Base-by-base conservation (phyloP, 2,329 filamentous ascomycete genomes). In the Diplodia scrobiculata region DNA sequence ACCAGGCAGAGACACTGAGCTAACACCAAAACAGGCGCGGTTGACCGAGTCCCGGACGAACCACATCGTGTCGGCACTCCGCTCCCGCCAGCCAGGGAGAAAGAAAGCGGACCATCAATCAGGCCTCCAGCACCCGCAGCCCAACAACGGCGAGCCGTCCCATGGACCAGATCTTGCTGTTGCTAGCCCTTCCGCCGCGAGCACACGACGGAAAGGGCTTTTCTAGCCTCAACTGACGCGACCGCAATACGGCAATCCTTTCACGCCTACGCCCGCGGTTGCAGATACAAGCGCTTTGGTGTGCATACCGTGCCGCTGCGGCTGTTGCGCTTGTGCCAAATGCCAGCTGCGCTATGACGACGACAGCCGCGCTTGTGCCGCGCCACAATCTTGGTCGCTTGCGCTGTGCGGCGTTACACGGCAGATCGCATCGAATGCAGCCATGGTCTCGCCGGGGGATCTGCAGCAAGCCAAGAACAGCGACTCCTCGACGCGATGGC, bases 101-200 rank as follows among this genome's bases (percentile, higher is more conserved):
- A 25, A 27, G 21, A 1, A 25, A 19, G 55, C 38, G 17, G 13
- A 9, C 9, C 41, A 45, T 45, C 55, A 47, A 45, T 45, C 55
- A 47, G 55, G 55, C 55, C 14, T 48, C 38, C 38, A 59, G 55
- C 38, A 47, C 21, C 55, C 55, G 55, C 27, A 47, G 36, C 17
- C 41, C 41, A 45, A 19, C 55, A 59, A 47, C 55, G 55, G 55
- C 55, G 38, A 59, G 55, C 55, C 55, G 38, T 48, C 38, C 55
- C 55, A 59, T 32, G 55, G 38, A 32, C 41, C 55, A 27, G 55
- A 47, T 47, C 38, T 47, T 47, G 38, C 38, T 19, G 41, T 45
- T 45, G 5, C 48, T 48, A 59, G 55, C 38, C 41, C 55, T 59
- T 59, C 55, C 55, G 55, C 55, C 45, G 32, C 52, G 41, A n/a